A percentile compares a stretch with the other conserved stretches of the same genome.
Conservation (phyloP, 1,139 yeast genomes). For the Yamadazyma atmosphaerica region DNA sequence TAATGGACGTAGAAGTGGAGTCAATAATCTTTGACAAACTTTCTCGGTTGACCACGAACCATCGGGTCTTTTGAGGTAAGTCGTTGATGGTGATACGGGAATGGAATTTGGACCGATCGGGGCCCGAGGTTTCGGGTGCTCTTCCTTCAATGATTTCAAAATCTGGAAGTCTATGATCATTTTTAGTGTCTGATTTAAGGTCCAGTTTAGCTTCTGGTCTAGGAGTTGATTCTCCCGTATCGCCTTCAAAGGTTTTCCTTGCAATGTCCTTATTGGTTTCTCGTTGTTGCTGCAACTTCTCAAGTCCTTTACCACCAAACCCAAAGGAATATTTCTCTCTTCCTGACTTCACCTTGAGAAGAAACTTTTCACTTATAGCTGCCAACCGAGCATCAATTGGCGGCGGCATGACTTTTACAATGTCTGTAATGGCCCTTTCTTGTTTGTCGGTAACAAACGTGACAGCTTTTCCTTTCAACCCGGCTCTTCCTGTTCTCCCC, state of each 20-base stretch:
- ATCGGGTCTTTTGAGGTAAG: constrained; percentile 79
- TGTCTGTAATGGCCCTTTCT: constrained; percentile 68
- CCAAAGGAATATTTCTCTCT: constrained; percentile 71
- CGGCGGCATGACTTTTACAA: constrained; percentile 60
- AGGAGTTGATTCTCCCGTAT: constrained; percentile 4
- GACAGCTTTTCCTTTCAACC: constrained; percentile 71
- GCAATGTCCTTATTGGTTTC: constrained; percentile 55
- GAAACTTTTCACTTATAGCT: constrained; percentile 56
- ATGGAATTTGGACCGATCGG: constrained; percentile 65
- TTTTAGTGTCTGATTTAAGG: constrained; percentile 4
- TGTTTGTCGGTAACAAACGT: constrained; percentile 70
- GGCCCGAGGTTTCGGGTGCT: constrained; percentile 61
- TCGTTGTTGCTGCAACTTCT: constrained; percentile 70
- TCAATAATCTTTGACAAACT: constrained; percentile 68
- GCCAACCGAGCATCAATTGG: constrained; percentile 51
- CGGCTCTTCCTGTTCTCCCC: constrained; percentile 96
- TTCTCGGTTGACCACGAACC: constrained; percentile 76
- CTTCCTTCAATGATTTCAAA: constrained; percentile 54
- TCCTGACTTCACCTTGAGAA: constrained; percentile 66
- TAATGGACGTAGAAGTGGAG: constrained; percentile 73
- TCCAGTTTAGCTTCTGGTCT: constrained; percentile 2
- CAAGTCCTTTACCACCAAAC: constrained; percentile 93
- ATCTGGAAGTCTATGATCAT: constrained; percentile 33
- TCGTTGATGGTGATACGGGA: constrained; percentile 81
- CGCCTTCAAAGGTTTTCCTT: constrained; percentile 32